Conservation (phyloP, 345 rosid species). For the Balakata baccata region DNA sequence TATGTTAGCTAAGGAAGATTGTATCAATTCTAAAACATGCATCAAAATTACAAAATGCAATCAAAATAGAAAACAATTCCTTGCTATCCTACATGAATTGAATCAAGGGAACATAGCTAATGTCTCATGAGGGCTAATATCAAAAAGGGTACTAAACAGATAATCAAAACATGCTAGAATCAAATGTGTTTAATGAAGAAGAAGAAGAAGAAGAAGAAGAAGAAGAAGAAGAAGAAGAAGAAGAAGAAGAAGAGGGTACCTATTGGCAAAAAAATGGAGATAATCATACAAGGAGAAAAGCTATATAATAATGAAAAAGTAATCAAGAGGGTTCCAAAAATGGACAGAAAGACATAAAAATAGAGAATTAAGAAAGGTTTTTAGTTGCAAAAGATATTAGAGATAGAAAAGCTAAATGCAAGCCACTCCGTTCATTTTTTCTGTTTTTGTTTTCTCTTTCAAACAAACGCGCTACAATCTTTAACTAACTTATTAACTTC, state of each 20-base stretch:
- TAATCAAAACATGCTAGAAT: constrained; percentile 2
- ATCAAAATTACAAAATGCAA: not conserved
- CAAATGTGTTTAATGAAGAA: not conserved
- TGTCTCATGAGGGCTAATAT: not conserved
- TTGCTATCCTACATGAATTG: not conserved
- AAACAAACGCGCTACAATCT: constrained; percentile 1
- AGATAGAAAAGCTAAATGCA: constrained; percentile 15
- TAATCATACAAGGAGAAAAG: not conserved
- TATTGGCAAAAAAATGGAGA: constrained; percentile 7
- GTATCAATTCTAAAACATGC: not conserved
- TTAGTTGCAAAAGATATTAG: not conserved
- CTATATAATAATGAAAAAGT: not conserved
- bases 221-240: no score
- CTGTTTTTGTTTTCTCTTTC: no score
- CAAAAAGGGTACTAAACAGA: constrained; percentile 1
- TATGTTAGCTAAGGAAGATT: no score
- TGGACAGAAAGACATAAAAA: not conserved
- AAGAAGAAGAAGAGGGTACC: constrained; percentile 1
- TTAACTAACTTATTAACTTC: not conserved
- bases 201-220: not conserved
- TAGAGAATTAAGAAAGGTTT: not conserved
- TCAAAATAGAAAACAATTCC: not conserved
- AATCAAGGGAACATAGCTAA: not conserved
- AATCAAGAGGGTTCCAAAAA: constrained; percentile 2
- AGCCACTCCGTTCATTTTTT: constrained; percentile 27